Base-by-base conservation (phyloP, 139 green algal genomes). In the Coccomyxa sp. region DNA sequence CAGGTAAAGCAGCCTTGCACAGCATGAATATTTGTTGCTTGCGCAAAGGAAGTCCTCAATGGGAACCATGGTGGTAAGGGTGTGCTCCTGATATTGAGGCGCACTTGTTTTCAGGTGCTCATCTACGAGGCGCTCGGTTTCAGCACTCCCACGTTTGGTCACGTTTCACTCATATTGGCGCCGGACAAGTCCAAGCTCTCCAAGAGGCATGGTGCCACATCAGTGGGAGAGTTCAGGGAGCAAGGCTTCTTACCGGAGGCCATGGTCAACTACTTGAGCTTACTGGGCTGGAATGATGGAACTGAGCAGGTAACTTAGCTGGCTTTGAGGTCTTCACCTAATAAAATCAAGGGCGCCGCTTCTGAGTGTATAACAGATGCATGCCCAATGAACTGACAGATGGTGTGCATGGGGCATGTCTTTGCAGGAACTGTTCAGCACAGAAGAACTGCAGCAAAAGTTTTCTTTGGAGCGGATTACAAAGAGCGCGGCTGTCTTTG, bases 221-320 rank as follows among this genome's bases (percentile, higher is more conserved):
- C 93, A 32, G 95, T 99, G 45, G 97, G 96, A 1, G 94, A 99
- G 90, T 99, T 99, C 90, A 88, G 92, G 31, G 86, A 95, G 63
- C 88, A 96, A 81, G 96, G 97, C 51, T 99, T 93, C 92, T 90
- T 99, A 67, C 86, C 95, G 10, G 86, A 94, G 79, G 97, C 97
- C 79, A 98, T 99, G 94, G 77, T 98, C 59, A 99, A 99, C 91
- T 99, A 95, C 91, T 91, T 99, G 38, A 91, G 94, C 0, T 93
- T 99, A 71, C 92, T 99, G 76, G 97, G 97, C 81, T 99, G 97
- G 97, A 99, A 99, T 88, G 97, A 99, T 82, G 97, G 97, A 84
- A 98, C 94, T 7, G 97, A 99, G 93, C 90, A 99, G 88, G 96
- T 98, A 51, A 51, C 3, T 51, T 51, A 51, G 38, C 38, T 51